Base-by-base conservation (phyloP, 805 yeast species). In the Tetrapisispora iriomotensis region DNA sequence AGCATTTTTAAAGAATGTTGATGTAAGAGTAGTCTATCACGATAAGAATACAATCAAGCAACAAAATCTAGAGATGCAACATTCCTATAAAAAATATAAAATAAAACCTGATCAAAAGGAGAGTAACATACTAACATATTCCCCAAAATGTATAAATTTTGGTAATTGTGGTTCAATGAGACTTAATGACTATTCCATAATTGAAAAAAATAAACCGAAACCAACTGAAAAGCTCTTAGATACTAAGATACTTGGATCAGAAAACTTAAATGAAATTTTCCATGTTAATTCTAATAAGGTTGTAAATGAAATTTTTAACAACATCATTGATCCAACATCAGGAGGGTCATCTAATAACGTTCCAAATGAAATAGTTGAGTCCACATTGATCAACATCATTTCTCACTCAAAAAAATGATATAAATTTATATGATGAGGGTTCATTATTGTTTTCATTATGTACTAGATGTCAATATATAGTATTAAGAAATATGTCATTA, bases 1-100 rank as follows among this genome's bases (percentile, higher is more conserved):
- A 22, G 42, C 40, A 6, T 49, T 54, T 17, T 34, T 46, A 1
- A 47, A 46, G 18, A 42, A 54, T 41, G 62, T 62, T 3, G 62
- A 59, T 38, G 43, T 59, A 2, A 51, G 46, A 43, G 48, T 56
- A 4, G 50, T 54, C 8, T 58, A 50, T 30, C 55, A 58, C 41
- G 45, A 50, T 38, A 45, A 43, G 23, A 58, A 58, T 40, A 44
- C 49, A 2, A 42, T 59, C 13, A 56, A 51, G 31, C 45, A 28
- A 27, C 13, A 36, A 14, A 36, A 36, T 27, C 13, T 25, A 15
- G n/a, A n/a, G 34, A 18, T n/a, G 10, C 13, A 33, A 34, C 37
- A 25, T 18, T 7, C 12, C 12, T 28, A 28, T 20, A 3, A 25
- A 26, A 14, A 10, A 21, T 14, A 35, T 6, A n/a, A 21, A 21